Conservation (phyloP, 345 rosid genomes). For the Pelargonium nanum region DNA sequence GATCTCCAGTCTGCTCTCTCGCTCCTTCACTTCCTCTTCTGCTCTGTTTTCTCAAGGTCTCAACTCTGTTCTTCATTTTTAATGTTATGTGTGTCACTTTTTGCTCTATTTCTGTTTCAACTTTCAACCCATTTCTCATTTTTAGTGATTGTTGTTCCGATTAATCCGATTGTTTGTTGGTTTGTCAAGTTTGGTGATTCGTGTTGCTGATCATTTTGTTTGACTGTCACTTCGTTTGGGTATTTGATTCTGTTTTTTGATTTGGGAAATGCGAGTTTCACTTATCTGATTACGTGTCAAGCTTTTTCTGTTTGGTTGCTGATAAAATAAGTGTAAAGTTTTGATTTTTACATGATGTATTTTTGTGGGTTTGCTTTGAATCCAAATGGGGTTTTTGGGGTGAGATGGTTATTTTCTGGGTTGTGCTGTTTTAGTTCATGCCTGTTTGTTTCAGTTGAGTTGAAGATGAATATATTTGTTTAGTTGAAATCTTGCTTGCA, state of each 20-base stretch:
- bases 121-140: neutral
- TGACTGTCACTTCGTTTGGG: neutral
- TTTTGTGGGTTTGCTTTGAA: neutral
- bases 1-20: conserved; percentile 41
- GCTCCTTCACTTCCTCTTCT: conserved; percentile 35
- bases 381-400: neutral
- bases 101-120: neutral
- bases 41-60: conserved; percentile 22
- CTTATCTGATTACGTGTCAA: neutral
- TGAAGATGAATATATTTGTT: neutral
- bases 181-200: neutral
- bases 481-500: neutral
- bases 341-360: neutral
- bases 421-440: neutral
- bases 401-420: neutral
- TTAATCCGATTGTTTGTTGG: neutral
- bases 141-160: neutral
- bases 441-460: neutral
- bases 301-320: neutral
- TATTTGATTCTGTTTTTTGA: no score
- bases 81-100: neutral
- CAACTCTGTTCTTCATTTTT: neutral
- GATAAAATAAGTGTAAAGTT: neutral
- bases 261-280: neutral
- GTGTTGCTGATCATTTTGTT: no score